These are phyloP conservation scores for Magnusiomyces suaveolens DNA, from an alignment of 1,139 yeast species.

Conservation along the genomic window DNA sequence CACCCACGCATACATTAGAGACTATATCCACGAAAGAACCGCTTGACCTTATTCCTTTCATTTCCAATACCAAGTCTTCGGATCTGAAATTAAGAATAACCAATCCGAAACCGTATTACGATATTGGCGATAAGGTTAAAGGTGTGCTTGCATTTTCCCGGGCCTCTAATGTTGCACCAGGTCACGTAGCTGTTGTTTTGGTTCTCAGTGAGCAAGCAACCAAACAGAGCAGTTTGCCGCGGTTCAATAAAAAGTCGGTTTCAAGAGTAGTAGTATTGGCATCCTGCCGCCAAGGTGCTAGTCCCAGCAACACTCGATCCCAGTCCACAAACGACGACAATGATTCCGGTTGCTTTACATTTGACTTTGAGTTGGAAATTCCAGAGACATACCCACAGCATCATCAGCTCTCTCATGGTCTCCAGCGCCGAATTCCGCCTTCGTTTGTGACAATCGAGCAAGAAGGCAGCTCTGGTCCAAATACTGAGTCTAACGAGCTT, in stretches of 20 bases:
- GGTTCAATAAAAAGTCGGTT: not conserved
- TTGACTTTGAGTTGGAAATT: not conserved
- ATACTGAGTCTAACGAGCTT: not conserved
- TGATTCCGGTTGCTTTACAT: not conserved
- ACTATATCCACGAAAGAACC: not conserved
- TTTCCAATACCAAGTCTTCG: not conserved
- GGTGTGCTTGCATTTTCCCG: not conserved
- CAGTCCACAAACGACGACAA: too few species aligned
- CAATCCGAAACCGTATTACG: not conserved
- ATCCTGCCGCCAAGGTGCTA: not conserved
- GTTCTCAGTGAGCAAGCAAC: not conserved
- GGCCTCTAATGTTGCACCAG: not conserved
- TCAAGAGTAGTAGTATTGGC: not conserved
- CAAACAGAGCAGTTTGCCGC: not conserved
- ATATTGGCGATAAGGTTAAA: not conserved
- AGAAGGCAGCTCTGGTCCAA: not conserved
- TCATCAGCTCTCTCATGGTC: not conserved
- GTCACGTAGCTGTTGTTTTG: not conserved
- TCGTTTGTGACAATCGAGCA: not conserved
- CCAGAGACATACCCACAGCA: not conserved
- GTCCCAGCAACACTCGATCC: not conserved
- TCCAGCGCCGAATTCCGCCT: conserved; percentile 1
- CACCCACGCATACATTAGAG: not conserved
- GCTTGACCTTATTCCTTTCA: not conserved
- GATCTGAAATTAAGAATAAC: not conserved